Evolutionary conservation across 176 grass and related monocot species (phyloP), one percentile per base, ranked within the genome.

Genomic region (Oryza brachyantha): DNA sequence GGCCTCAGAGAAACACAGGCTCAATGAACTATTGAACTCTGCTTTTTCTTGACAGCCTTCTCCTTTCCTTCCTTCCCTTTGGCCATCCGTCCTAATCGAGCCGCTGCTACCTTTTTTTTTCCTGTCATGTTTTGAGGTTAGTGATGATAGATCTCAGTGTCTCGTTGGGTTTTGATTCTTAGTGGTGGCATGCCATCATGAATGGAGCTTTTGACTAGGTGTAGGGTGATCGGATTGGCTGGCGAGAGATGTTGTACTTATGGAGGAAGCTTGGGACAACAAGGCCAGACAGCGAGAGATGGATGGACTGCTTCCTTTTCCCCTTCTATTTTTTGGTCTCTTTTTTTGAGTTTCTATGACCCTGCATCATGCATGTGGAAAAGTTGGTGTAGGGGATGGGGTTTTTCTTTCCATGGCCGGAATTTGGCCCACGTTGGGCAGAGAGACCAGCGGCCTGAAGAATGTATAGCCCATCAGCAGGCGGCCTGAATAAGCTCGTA

Each of bases 1-100:
- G 58, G 61, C 27, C 10, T 19, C 1, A 12, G 48, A 21, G 7
- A 9, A 8, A 46, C 31, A 28, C 65, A 82, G 85, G 60, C 82
- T 65, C 85, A 35, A 1, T 29, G 73, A 45, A 82, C 68, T 37
- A 35, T 0, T 29, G 73, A 45, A 82, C 68, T 37, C 29, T 61
- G 26, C 65, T 21, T 29, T 24, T 66, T 55, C 35, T 84, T 34
- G 27, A 29, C 80, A 45, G 69, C 27, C 62, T 65, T 14, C 58
- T 39, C 5, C 24, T 16, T 50, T 21, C 21, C 58, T 39, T 8
- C 24, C 45, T 50, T 21, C 29, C 7, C 40, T 2, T 35, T 55
- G 14, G 11, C 41, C 24, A 9, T 82, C 41, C 41, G 13, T 43
- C 78, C 45, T 24, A 22, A 71, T 46, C 43, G 13, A 14, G 6